Evolutionary conservation across 2,329 filamentous ascomycete species (phyloP), one percentile per base, ranked within the genome.

Genomic region (Cercospora zeina): DNA sequence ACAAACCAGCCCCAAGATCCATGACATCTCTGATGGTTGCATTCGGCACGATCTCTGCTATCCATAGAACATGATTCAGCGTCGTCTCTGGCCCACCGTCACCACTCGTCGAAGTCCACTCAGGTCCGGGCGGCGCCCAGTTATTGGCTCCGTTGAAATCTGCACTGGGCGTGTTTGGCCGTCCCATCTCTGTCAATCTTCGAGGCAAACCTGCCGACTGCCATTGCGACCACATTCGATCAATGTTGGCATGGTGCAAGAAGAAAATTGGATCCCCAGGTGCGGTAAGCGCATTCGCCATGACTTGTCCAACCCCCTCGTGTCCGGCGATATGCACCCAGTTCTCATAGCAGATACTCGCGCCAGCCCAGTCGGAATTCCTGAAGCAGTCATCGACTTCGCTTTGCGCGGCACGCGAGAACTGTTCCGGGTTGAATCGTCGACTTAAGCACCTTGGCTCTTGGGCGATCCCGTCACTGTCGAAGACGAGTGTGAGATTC

Each of bases 231-330:
- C 61, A 68, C 50, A 68, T 54, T 3, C 67, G 63, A 36, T 68
- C 67, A 19, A 68, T 64, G 51, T 68, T 68, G 36, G 67, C 62
- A 54, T 68, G 67, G 37, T 68, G 67, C 24, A 68, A 47, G 54
- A 67, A 68, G 54, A 68, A 68, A 13, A 68, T 64, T 0, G 67
- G 67, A 51, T 68, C 67, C 10, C 65, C 67, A 13, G 67, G 67
- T 13, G 67, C 67, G 3, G 63, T 57, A 42, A 68, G 58, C 14
- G 65, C 67, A 37, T 68, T 62, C 13, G 63, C 65, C 67, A 68
- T 68, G 19, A 67, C 55, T 47, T 59, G 33, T 9, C 67, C 67
- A 30, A 62, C 61, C 3, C 67, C 67, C 36, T 66, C 63, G 42
- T 68, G 67, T 8, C 61, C 67, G 34, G 63, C 58, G 30, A 63